Evolutionary conservation across 2,329 filamentous ascomycete species (phyloP).

Genomic region (Fonsecaea pugnacius): DNA sequence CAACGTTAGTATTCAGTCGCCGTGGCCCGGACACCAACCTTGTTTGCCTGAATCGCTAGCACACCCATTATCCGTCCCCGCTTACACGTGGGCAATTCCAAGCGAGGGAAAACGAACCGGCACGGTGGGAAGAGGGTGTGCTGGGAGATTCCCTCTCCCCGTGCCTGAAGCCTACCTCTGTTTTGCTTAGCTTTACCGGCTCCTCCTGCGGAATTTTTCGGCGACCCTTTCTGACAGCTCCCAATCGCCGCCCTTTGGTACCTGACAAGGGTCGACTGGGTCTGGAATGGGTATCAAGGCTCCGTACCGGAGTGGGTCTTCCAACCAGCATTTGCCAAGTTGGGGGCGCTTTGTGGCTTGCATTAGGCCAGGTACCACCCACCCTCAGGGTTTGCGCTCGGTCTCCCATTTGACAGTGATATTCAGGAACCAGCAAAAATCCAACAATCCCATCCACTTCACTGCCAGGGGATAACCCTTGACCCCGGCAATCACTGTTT

Average conservation of each 20-base stretch:
- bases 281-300: slow-evolving; percentile 10
- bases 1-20: not conserved
- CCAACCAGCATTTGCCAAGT: slow-evolving; percentile 23
- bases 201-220: slow-evolving; percentile 29
- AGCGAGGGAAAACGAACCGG: slow-evolving; percentile 25
- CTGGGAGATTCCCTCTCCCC: slow-evolving; percentile 18
- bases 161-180: slow-evolving; percentile 35
- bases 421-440: slow-evolving; percentile 19
- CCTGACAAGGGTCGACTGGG: slow-evolving; percentile 25
- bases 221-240: slow-evolving; percentile 17
- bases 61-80: slow-evolving; percentile 12
- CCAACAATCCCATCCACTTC: slow-evolving; percentile 22
- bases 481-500: slow-evolving; percentile 28
- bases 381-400: slow-evolving; percentile 34
- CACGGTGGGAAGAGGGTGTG: slow-evolving; percentile 27
- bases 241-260: slow-evolving; percentile 34
- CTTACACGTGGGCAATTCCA: slow-evolving; percentile 32
- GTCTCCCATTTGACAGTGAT: slow-evolving; percentile 30
- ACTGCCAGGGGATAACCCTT: slow-evolving; percentile 10
- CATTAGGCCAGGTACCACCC: slow-evolving; percentile 31
- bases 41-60: slow-evolving; percentile 5
- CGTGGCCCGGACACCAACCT: not conserved
- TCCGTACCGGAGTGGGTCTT: slow-evolving; percentile 11
- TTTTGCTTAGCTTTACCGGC: slow-evolving; percentile 32
- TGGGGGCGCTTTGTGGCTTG: slow-evolving; percentile 24